Evolutionary conservation across 768 basidiomycete genomes (phyloP), one percentile per base, ranked within the genome.

Genomic region (Mycena alexandri): DNA sequence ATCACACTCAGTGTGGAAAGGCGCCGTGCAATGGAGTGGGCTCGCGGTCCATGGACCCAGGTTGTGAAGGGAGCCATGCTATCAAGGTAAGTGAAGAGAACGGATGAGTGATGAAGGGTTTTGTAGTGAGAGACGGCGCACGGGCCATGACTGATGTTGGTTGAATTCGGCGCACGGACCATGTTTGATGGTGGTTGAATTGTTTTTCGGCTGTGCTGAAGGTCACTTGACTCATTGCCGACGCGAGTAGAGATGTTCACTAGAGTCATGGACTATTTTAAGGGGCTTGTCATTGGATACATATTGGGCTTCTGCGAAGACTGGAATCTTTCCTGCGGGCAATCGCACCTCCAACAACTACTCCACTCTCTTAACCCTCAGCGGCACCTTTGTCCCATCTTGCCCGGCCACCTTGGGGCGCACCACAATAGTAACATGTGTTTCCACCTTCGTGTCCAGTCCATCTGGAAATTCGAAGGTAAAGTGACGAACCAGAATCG

Each of bases 1-100:
- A 44, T 73, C 60, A 74, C 79, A 81, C 82, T 81, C 80, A 84
- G 82, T 69, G 67, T 52, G 84, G 84, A 84, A 51, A 81, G 84
- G 84, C 84, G 84, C 84, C 84, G 84, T 85, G 84, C 84, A 83
- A 83, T 85, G 84, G 72, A 80, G 58, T 44, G 34, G 17, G 36
- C 61, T 24, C 22, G 63, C 51, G 51, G 64, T 65, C 61, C 61
- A 63, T 21, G 42, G 42, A 63, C 25, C 61, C 61, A 24, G 43
- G 38, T 44, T 25, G 46, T 69, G 68, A 69, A 47, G 44, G 61
- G 67, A 11, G 63, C 44, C 44, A 21, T 47, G 58, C 58, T 43
- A 21, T 34, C 58, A 58, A 59, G 58, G 58, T 59, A 47, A 59
- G 58, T 59, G 44, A 34, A 21, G 44, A 44, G 17, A 8, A 16